Conservation (phyloP, 345 rosid species). For the Eucalyptus camaldulensis region DNA sequence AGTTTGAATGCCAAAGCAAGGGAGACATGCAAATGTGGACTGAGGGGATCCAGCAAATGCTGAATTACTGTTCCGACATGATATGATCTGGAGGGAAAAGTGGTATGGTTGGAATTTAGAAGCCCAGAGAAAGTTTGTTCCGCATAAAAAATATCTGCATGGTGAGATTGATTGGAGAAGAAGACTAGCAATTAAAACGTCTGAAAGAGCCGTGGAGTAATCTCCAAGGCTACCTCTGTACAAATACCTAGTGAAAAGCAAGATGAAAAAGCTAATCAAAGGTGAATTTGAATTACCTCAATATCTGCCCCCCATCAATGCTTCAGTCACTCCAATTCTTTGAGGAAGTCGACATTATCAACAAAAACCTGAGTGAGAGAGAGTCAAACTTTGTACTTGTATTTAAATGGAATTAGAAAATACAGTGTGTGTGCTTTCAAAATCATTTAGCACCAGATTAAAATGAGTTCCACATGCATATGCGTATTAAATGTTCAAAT, state of each 20-base stretch:
- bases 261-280: background rate
- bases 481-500: background rate
- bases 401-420: background rate
- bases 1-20: constrained; percentile 64
- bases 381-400: background rate
- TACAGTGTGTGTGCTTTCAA: background rate
- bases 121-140: background rate
- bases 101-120: constrained; percentile 5
- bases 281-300: background rate
- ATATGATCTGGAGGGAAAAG: background rate
- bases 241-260: background rate
- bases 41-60: constrained; percentile 63
- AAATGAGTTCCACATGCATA: background rate
- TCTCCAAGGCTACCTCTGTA: background rate
- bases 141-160: background rate
- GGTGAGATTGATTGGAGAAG: background rate
- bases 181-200: background rate
- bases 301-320: background rate
- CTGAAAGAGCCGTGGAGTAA: background rate
- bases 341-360: constrained; percentile 73
- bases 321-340: constrained; percentile 60
- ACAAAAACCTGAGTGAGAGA: constrained; percentile 53
- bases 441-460: background rate
- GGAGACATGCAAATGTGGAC: constrained; percentile 69
- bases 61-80: constrained; percentile 27